phyloP scores from a whole-genome alignment of 2,329 filamentous ascomycete species.

The Nannizziopsis arthrosporioides region DNA sequence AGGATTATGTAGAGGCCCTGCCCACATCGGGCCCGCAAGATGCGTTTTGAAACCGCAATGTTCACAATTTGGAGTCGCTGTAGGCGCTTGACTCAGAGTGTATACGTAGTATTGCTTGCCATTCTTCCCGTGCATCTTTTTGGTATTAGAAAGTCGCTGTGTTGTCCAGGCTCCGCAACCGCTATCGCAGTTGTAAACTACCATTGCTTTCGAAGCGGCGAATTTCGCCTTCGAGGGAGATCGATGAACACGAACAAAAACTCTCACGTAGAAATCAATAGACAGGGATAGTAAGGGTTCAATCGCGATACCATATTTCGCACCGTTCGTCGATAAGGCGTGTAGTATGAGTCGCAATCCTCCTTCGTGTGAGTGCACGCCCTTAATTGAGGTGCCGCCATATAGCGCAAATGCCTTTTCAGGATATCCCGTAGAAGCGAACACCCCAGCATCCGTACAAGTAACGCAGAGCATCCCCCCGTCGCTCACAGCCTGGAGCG shows the following conservation, averaged over 20 bases:
- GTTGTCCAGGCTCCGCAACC: constrained; percentile 89
- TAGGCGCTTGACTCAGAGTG: constrained; percentile 58
- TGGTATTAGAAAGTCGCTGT: constrained; percentile 64
- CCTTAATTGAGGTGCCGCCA: constrained; percentile 77
- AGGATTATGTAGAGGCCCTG: constrained; percentile 71
- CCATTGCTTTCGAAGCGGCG: constrained; percentile 78
- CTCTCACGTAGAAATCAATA: constrained; percentile 86
- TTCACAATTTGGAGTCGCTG: constrained; percentile 54
- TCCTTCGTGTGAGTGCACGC: constrained; percentile 74
- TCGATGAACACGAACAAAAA: constrained; percentile 73
- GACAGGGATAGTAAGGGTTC: constrained; percentile 86
- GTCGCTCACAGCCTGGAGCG: constrained; percentile 74
- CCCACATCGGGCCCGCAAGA: constrained; percentile 88
- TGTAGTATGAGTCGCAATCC: constrained; percentile 79
- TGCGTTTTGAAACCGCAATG: constrained; percentile 84
- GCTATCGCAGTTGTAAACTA: constrained; percentile 78
- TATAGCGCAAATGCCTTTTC: constrained; percentile 95
- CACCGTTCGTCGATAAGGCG: constrained; percentile 65
- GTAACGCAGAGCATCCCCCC: constrained; percentile 89
- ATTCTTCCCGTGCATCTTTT: constrained; percentile 55
- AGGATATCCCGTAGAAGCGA: constrained; percentile 83
- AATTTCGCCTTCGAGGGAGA: constrained; percentile 83
- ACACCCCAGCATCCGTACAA: constrained; percentile 91
- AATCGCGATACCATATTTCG: constrained; percentile 73
- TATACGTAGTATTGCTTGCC: constrained; percentile 67